Percentiles rank a stretch among this genome's conserved stretches.
Conservation (phyloP, 768 basidiomycete genomes). For the Phylloporus sp. region DNA sequence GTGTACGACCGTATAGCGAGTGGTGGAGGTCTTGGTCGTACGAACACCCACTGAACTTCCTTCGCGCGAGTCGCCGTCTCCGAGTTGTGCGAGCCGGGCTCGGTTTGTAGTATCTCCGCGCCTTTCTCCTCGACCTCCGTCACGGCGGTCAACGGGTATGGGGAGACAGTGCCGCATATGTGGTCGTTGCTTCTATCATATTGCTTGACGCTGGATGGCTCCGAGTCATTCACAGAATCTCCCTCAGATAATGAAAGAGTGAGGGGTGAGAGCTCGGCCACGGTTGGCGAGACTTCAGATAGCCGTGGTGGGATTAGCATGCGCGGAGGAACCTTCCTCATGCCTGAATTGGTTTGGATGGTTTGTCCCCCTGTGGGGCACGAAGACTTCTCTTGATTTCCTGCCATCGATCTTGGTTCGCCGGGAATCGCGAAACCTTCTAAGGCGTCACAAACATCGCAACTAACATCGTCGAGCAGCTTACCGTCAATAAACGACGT, state of each 20-base stretch:
- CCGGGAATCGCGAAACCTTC: constrained; percentile 34
- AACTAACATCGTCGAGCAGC: constrained; percentile 11
- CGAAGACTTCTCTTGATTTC: constrained; percentile 2
- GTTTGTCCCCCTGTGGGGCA: constrained; percentile 1
- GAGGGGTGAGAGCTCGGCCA: background rate
- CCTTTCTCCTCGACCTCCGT: constrained; percentile 20
- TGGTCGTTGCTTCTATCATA: constrained; percentile 1
- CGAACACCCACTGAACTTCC: constrained; percentile 26
- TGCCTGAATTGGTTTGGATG: background rate
- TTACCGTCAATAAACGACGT: constrained; percentile 65
- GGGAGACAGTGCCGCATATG: constrained; percentile 14
- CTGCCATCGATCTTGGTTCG: constrained; percentile 12
- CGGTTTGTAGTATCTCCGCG: constrained; percentile 19
- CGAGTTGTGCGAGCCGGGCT: constrained; percentile 22
- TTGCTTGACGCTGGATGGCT: background rate
- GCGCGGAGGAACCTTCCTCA: background rate
- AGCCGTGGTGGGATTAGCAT: background rate
- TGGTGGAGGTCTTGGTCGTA: constrained; percentile 44
- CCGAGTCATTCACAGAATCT: constrained; percentile 1
- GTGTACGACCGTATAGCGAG: constrained; percentile 17
- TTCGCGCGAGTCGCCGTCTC: constrained; percentile 31
- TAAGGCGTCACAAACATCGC: constrained; percentile 1
- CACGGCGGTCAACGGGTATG: constrained; percentile 15
- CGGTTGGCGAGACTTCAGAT: background rate
- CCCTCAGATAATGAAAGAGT: background rate